Evolutionary conservation across 805 yeast species (phyloP).

Genomic region (Metschnikowia proteae): DNA sequence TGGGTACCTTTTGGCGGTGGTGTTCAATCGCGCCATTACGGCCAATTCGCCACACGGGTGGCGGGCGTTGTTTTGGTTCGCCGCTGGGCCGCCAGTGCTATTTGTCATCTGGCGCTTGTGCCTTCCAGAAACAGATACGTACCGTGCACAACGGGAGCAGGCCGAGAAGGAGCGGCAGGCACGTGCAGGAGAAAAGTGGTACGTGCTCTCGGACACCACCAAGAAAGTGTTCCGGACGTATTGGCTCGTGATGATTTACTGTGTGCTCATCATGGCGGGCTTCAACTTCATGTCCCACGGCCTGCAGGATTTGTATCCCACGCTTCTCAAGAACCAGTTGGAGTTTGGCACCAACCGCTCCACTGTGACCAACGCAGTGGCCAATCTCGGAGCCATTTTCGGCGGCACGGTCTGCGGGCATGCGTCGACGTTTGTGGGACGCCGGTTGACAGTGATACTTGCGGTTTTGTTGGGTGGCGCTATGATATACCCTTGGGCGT

Average conservation of each 20-base stretch:
- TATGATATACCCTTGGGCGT: conserved; percentile 35
- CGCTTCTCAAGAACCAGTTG: conserved; percentile 33
- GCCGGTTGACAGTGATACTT: conserved; percentile 32
- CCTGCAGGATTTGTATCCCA: conserved; percentile 42
- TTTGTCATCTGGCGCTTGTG: conserved; percentile 54
- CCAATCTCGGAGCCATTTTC: conserved; percentile 39
- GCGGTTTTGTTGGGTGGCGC: conserved; percentile 37
- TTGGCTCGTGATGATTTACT: conserved; percentile 59
- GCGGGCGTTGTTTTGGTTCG: conserved; percentile 68
- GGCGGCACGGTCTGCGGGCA: conserved; percentile 47
- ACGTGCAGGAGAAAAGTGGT: conserved; percentile 10
- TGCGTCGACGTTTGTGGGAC: conserved; percentile 33
- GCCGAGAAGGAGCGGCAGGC: conserved; percentile 7
- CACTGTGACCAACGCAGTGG: conserved; percentile 40
- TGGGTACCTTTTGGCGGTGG: conserved; percentile 62
- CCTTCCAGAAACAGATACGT: conserved; percentile 58
- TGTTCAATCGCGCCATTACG: conserved; percentile 59
- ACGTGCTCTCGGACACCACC: conserved; percentile 10
- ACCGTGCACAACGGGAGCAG: conserved; percentile 22
- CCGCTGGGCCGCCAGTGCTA: conserved; percentile 63
- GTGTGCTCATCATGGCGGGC: conserved; percentile 46
- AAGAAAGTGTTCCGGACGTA: conserved; percentile 39
- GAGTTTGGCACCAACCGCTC: conserved; percentile 29
- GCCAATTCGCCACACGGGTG: conserved; percentile 48
- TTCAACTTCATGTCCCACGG: conserved; percentile 43